These are phyloP conservation scores for Aspergillus pseudonomiae DNA, from an alignment of 2,329 filamentous ascomycete species.

Conservation along the genomic window DNA sequence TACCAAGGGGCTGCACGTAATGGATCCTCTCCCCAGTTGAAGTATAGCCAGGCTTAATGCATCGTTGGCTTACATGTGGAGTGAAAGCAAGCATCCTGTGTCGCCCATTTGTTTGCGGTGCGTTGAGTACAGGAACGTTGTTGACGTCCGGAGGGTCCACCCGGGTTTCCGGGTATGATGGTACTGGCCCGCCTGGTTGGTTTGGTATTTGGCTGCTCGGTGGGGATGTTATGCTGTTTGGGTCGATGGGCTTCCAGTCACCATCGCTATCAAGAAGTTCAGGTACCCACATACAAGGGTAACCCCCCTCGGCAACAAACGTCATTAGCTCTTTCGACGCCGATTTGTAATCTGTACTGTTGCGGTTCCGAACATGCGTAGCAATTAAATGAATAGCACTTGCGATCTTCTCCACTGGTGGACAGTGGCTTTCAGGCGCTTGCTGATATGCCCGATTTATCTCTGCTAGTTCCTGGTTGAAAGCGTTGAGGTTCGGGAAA, in stretches of 20 bases:
- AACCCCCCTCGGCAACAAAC: too few species aligned
- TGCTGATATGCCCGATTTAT: background rate
- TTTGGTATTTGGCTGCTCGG: too few species aligned
- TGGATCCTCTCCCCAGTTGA: conserved; percentile 3
- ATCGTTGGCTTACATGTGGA: background rate
- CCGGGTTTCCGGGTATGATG: background rate
- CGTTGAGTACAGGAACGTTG: background rate
- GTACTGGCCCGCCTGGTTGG: background rate
- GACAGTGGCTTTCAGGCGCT: too few species aligned
- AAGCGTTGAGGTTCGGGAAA: background rate
- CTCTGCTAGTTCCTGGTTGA: background rate
- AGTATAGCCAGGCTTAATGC: conserved; percentile 1
- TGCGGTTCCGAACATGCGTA: too few species aligned
- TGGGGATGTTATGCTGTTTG: too few species aligned
- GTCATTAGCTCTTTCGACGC: background rate
- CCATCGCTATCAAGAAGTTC: too few species aligned
- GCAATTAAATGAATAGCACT: too few species aligned
- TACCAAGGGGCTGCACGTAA: conserved; percentile 3
- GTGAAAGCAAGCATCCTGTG: background rate
- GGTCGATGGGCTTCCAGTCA: too few species aligned
- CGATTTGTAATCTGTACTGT: too few species aligned
- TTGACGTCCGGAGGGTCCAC: background rate
- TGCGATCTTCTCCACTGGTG: too few species aligned
- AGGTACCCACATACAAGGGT: too few species aligned
- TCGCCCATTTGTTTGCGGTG: background rate